Evolutionary conservation across 805 yeast species (phyloP), one percentile per base, ranked within the genome.

Genomic region (Pichia nakasei): DNA sequence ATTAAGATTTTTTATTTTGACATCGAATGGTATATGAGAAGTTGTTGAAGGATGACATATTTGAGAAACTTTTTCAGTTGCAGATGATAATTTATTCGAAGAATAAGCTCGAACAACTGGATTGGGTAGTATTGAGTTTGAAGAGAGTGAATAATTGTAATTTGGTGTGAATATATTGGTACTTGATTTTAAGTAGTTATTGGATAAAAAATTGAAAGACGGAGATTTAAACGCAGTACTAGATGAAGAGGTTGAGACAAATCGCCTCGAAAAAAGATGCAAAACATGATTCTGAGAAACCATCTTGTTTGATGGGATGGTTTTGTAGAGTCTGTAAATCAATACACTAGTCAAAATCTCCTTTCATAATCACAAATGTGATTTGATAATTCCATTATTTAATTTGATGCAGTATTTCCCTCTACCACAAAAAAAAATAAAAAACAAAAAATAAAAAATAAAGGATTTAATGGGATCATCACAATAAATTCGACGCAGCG

Each of bases 21-120:
- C 81, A 35, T 72, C 65, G 54, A 82, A 83, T 0, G 89, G 89
- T 26, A 75, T 56, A 37, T 54, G 58, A 5, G 55, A 31, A 21
- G 21, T 27, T 9, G 37, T 3, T 2, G 41, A 24, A n/a, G 67
- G 66, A 43, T 64, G 79, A 48, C 80, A 75, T 24, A 70, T 48
- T 18, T 56, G 52, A n/a, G 53, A 41, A 11, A 43, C 45, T 3
- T 49, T 40, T 15, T 44, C 43, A 9, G 42, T 9, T 18, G 39
- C 32, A 18, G 50, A 38, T 15, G 33, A 5, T 22, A 22, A 27
- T 7, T 17, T 6, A 27, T 26, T 24, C 21, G 47, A 36, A 2
- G 47, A 44, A 20, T 39, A 39, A 29, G 6, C 7, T 29, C 32
- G 32, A 29, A 8, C 11, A 24, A 8, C 11, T 24, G 27, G 11